phyloP scores from a whole-genome alignment of 139 green algal species.

The Chlamydomonas eustigma region DNA sequence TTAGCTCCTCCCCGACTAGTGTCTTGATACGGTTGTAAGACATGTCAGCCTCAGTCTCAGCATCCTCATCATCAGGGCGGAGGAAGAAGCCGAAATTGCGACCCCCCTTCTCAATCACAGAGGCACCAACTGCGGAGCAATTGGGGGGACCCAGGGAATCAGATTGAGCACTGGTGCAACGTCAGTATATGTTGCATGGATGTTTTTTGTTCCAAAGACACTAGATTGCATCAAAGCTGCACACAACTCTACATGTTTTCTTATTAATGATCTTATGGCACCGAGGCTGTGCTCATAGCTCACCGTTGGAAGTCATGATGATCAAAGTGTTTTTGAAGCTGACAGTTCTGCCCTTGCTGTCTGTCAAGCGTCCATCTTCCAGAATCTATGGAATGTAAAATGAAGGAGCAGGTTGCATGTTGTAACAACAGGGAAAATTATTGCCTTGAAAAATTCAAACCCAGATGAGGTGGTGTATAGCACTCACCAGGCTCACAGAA shows the following conservation, averaged over 20 bases:
- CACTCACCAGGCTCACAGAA: not conserved
- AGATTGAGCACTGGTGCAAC: no score
- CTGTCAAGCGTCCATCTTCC: slow-evolving; percentile 88
- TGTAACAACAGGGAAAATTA: no score
- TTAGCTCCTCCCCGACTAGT: slow-evolving; percentile 91
- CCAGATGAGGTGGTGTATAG: no score
- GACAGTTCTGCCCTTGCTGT: slow-evolving; percentile 80
- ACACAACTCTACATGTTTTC: not conserved
- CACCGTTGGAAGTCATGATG: slow-evolving; percentile 96
- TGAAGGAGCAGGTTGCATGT: not conserved
- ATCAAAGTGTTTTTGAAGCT: slow-evolving; percentile 99
- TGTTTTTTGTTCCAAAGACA: no score
- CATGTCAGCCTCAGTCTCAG: slow-evolving; percentile 48
- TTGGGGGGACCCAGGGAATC: not conserved
- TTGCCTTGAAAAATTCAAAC: no score
- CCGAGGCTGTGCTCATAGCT: no score
- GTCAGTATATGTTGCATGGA: no score
- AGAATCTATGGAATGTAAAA: slow-evolving; percentile 64
- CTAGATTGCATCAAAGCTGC: no score
- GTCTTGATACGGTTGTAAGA: slow-evolving; percentile 95
- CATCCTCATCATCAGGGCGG: slow-evolving; percentile 57
- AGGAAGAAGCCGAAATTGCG: slow-evolving; percentile 67
- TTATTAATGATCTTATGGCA: not conserved
- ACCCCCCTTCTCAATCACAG: slow-evolving; percentile 92
- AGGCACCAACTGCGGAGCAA: slow-evolving; percentile 65